A percentile compares a stretch with the other conserved stretches of the same genome.
phyloP scores from a whole-genome alignment of 441 rosid species.

The Eruca vesicaria region DNA sequence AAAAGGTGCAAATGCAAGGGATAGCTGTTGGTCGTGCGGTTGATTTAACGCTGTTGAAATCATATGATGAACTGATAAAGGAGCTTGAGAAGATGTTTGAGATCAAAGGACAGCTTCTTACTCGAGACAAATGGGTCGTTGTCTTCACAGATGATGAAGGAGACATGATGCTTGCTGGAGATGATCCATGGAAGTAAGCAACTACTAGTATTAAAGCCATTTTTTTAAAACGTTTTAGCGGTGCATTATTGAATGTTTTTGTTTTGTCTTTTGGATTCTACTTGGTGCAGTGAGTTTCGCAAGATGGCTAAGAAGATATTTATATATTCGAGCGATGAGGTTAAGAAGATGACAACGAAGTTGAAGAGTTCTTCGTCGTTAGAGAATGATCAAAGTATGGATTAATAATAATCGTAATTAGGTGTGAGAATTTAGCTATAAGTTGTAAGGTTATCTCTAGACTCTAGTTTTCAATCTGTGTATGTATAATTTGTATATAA shows the following conservation, averaged over 20 bases:
- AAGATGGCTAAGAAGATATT: slow-evolving; percentile 81
- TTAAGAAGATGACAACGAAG: slow-evolving; percentile 57
- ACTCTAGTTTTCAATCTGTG: neutral
- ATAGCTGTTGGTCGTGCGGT: slow-evolving; percentile 70
- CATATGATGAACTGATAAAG: slow-evolving; percentile 47
- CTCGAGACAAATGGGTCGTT: slow-evolving; percentile 57
- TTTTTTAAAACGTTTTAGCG: neutral
- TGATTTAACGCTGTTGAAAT: slow-evolving; percentile 51
- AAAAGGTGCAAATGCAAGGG: slow-evolving; percentile 79
- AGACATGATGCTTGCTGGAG: slow-evolving; percentile 77
- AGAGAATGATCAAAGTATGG: slow-evolving; percentile 45
- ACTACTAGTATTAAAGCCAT: neutral
- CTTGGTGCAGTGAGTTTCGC: slow-evolving; percentile 75
- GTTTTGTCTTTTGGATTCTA: neutral
- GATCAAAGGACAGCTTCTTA: slow-evolving; percentile 50
- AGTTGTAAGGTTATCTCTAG: slow-evolving; percentile 2
- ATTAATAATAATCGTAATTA: neutral
- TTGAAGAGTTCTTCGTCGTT: slow-evolving; percentile 47
- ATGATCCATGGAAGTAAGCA: slow-evolving; percentile 71
- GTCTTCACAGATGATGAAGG: slow-evolving; percentile 77
- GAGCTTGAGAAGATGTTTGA: slow-evolving; percentile 72
- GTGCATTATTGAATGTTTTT: neutral
- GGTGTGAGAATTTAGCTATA: slow-evolving; percentile 41
- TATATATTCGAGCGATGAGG: slow-evolving; percentile 70
- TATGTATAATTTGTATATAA: too few relatives aligned